Base-by-base conservation (phyloP, 2,329 filamentous ascomycete species). In the Aspergillus thermomutatus region DNA sequence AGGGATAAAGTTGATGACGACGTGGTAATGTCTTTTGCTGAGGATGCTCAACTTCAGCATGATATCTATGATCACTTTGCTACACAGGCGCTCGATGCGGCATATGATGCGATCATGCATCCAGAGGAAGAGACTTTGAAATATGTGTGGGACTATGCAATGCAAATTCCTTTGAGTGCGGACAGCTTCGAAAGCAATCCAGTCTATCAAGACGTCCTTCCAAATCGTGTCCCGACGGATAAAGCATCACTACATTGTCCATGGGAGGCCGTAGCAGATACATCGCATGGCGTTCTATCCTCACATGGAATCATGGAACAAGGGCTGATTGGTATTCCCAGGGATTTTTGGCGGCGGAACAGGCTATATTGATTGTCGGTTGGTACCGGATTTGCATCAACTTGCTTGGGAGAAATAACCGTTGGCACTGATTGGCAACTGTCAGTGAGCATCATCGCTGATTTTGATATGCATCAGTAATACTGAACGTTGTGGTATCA, bases 321-420 rank as follows among this genome's bases (percentile, higher is more conserved):
- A 9, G 28, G 21, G 9, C 6, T 25, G 19, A 41, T 40, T n/a
- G 40, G 21, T 49, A 34, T 49, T 17, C 27, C 40, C 21, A 51
- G 48, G 17, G 55, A 54, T 6, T 68, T 68, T 63, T 68, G 64
- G 64, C 57, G 60, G 37, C 60, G 53, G 37, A 62, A 61, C 43
- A 64, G 55, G 54, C 51, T 72, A 9, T 71, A 72, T 57, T 72
- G 48, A 55, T 41, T 23, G 10, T 21, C 37, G 11, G 23, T 54
- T 43, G 40, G 45, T 25, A 50, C 50, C 10, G 4, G 4, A 37
- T 23, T 52, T 26, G 2, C 23, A 17, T 14, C 43, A 25, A 5
- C 23, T 46, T 14, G 43, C 43, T 46, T 14, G 21, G 3, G 11
- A 23, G 19, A 23, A 7, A 25, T 14, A 6, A 25, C 6, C 14